Percentiles rank a stretch among this genome's conserved stretches.
Conservation (phyloP, 495 filamentous ascomycete genomes). For the Talaromyces wortmannii region DNA sequence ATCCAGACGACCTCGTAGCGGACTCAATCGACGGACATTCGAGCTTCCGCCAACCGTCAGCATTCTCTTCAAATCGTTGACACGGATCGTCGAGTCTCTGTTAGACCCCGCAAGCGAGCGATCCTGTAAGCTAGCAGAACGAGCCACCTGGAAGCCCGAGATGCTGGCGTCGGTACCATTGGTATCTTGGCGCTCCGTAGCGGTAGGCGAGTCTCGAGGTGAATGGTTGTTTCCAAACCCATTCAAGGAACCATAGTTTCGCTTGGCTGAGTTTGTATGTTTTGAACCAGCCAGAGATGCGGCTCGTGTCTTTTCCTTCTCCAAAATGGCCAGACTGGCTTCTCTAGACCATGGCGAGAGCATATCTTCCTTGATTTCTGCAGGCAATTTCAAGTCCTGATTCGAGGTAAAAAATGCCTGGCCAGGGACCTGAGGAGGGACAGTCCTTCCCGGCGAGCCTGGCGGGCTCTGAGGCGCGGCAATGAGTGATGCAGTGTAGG, state of each 20-base stretch:
- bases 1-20: slow-evolving; percentile 28
- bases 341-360: slow-evolving; percentile 75
- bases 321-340: slow-evolving; percentile 55
- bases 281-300: slow-evolving; percentile 68
- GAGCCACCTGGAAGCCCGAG: slow-evolving; percentile 5
- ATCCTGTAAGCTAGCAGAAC: slow-evolving; percentile 31
- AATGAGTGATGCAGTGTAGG: slow-evolving; percentile 50
- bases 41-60: slow-evolving; percentile 45
- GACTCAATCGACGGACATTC: slow-evolving; percentile 26
- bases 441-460: slow-evolving; percentile 55
- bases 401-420: slow-evolving; percentile 1
- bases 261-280: slow-evolving; percentile 51
- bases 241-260: slow-evolving; percentile 51
- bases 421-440: background rate
- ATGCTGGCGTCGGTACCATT: background rate
- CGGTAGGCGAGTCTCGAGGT: slow-evolving; percentile 16
- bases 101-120: slow-evolving; percentile 49
- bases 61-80: slow-evolving; percentile 80
- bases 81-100: slow-evolving; percentile 63
- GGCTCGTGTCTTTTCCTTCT: slow-evolving; percentile 58
- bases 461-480: slow-evolving; percentile 65
- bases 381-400: slow-evolving; percentile 21
- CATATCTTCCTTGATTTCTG: slow-evolving; percentile 61
- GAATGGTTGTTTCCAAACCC: slow-evolving; percentile 31
- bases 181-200: slow-evolving; percentile 7